Conservation (phyloP, 2,329 filamentous ascomycete genomes). For the Fusarium brachygibbosum region DNA sequence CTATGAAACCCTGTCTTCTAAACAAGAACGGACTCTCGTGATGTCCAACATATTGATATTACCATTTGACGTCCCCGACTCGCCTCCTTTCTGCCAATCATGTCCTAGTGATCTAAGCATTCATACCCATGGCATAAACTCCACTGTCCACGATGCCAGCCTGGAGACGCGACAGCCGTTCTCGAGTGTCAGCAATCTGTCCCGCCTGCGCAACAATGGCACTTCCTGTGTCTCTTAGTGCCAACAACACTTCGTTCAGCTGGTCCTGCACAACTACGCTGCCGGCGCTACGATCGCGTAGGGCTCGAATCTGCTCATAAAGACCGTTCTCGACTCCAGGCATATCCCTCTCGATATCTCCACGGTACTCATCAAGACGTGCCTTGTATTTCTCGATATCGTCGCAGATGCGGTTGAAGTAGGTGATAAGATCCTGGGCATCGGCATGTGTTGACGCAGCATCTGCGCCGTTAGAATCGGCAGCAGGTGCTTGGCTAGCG, state of each 20-base stretch:
- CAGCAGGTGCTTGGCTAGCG: conserved; percentile 51
- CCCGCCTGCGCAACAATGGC: conserved; percentile 59
- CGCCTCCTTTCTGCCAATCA: background rate
- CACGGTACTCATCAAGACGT: conserved; percentile 60
- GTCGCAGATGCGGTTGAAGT: conserved; percentile 61
- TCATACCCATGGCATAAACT: conserved; percentile 53
- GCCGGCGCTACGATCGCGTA: conserved; percentile 54
- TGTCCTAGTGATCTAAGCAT: conserved; percentile 38
- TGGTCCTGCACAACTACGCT: conserved; percentile 55
- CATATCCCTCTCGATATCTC: conserved; percentile 63
- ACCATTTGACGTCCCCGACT: conserved; percentile 10
- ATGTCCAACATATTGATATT: conserved; percentile 32
- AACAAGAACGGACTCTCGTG: conserved; percentile 26
- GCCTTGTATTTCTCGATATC: conserved; percentile 60
- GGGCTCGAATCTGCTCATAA: conserved; percentile 58
- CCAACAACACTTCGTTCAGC: conserved; percentile 56
- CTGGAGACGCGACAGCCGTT: conserved; percentile 58
- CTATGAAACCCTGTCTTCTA: conserved; percentile 7
- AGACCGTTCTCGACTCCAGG: conserved; percentile 62
- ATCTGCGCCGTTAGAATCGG: conserved; percentile 50
- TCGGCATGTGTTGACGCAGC: conserved; percentile 55
- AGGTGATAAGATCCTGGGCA: conserved; percentile 60
- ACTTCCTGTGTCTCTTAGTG: conserved; percentile 57
- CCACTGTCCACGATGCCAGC: conserved; percentile 58
- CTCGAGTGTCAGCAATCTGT: conserved; percentile 59